Percentiles rank a stretch among this genome's conserved stretches.
Evolutionary conservation across 2,329 filamentous ascomycete genomes (phyloP).

Genomic region (Metarhizium guizhouense): DNA sequence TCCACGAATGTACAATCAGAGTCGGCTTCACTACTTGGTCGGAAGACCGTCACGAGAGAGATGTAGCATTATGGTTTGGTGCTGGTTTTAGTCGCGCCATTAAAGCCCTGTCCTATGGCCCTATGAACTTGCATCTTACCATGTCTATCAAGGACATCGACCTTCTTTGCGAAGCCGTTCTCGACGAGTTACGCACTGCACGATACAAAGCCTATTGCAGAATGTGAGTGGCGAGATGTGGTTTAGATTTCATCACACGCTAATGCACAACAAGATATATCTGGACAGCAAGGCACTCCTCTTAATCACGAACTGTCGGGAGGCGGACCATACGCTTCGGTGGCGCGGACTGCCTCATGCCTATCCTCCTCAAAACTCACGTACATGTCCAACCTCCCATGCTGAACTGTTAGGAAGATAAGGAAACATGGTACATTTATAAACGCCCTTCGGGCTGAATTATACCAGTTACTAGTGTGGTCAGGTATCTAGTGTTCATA

Average conservation of each 20-base stretch:
- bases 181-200: conserved; percentile 55
- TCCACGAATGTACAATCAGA: conserved; percentile 56
- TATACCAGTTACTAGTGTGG: no score
- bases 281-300: neutral
- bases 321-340: no score
- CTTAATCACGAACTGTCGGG: neutral
- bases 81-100: conserved; percentile 61
- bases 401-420: no score
- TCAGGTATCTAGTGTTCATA: no score
- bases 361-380: no score
- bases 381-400: no score
- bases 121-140: conserved; percentile 44
- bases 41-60: conserved; percentile 49
- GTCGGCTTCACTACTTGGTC: conserved; percentile 65
- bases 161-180: conserved; percentile 51
- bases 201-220: conserved; percentile 60
- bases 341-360: no score
- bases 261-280: neutral
- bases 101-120: conserved; percentile 58
- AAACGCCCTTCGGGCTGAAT: no score
- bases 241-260: neutral
- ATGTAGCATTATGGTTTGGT: conserved; percentile 71
- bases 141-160: conserved; percentile 46
- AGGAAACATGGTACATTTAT: no score
- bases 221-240: conserved; percentile 46